Conservation (phyloP, 2,329 filamentous ascomycete species). For the Colletotrichum euphorbiae region DNA sequence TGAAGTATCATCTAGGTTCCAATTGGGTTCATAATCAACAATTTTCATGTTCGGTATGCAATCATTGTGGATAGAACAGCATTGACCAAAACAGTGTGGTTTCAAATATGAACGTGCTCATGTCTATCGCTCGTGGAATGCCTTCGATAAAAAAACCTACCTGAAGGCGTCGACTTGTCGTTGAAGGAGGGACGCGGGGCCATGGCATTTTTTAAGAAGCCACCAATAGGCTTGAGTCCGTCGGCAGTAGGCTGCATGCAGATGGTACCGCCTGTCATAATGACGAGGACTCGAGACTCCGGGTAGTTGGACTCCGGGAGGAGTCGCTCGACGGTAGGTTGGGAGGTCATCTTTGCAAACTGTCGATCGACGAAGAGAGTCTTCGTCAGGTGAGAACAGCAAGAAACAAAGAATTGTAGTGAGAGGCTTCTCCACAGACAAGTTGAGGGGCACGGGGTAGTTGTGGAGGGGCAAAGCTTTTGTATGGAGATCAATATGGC, state of each 20-base stretch:
- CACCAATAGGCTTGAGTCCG: slow-evolving; percentile 82
- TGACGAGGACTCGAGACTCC: slow-evolving; percentile 86
- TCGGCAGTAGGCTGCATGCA: slow-evolving; percentile 88
- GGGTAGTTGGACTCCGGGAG: slow-evolving; percentile 55
- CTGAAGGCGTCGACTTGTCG: slow-evolving; percentile 71
- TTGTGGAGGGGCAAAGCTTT: slow-evolving; percentile 34
- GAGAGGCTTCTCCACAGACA: slow-evolving; percentile 30
- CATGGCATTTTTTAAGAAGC: slow-evolving; percentile 86
- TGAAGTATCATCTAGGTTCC: too few relatives aligned
- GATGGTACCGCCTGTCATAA: slow-evolving; percentile 91
- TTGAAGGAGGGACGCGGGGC: slow-evolving; percentile 88
- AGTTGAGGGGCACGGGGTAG: slow-evolving; percentile 36
- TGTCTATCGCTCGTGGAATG: background rate
- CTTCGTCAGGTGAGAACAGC: background rate
- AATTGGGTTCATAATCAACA: too few relatives aligned
- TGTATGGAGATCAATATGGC: slow-evolving; percentile 32
- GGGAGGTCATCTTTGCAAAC: slow-evolving; percentile 24
- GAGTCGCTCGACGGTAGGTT: slow-evolving; percentile 27
- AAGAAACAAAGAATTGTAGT: background rate
- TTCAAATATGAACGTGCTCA: background rate
- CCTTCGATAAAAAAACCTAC: slow-evolving; percentile 44
- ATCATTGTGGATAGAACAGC: background rate
- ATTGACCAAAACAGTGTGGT: background rate
- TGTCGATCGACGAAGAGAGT: background rate
- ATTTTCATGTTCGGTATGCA: background rate